Evolutionary conservation across 352 stramenopile species (phyloP), one percentile per base, ranked within the genome.

Genomic region (Blastocystis sp.): DNA sequence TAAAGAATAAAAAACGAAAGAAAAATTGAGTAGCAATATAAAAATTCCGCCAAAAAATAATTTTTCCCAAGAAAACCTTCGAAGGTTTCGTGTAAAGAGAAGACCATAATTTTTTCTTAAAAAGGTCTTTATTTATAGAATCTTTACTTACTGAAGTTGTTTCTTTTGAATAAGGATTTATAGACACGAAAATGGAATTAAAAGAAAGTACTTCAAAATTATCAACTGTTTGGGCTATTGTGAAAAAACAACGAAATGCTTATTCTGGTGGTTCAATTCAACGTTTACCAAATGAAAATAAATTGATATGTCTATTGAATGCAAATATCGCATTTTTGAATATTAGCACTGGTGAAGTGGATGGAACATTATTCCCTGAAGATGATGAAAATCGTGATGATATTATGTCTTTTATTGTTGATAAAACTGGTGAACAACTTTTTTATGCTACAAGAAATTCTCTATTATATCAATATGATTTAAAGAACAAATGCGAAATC

Each of bases 361-460:
- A 37, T 0, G 23, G 19, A 7, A 37, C 47, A 5, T 35, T 65
- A 21, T 36, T 58, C 34, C 27, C 35, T 11, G 47, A 65, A 19
- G 35, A 46, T 58, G 16, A 36, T 10, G 44, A 84, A 54, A 65
- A 77, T 34, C 81, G 81, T 54, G 79, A 86, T 54, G 73, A 76
- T 44, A 84, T 86, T 31, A 73, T 83, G 35, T 75, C 77, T 28
- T 86, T 85, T 40, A 72, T 76, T 1, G 71, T 82, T 52, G 74
- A 77, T 9, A 76, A 77, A 0, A 74, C 73, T 11, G 69, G 75
- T 54, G 79, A 82, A 42, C 77, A 86, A 67, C 73, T 86, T 34
- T 74, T 84, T 64, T 85, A 78, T 6, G 77, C 78, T 0, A 78
- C 78, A 3, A 75, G 78, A 55, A 86, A 86, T 57, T 68, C 82